Base-by-base conservation (phyloP, 1,284 basidiomycete genomes). In the Ustilago crameri region DNA sequence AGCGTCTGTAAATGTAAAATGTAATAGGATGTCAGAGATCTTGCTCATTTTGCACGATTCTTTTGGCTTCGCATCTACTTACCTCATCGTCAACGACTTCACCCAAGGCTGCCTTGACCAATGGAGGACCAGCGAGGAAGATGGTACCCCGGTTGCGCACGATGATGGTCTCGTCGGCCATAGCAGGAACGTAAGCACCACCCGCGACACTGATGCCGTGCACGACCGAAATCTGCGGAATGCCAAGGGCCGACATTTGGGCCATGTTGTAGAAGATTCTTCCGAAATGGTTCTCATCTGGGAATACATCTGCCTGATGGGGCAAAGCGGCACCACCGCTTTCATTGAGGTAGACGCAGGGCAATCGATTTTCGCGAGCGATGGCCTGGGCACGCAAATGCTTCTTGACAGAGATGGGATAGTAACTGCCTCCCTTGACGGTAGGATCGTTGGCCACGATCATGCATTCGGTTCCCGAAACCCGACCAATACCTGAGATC, bases 261-360 rank as follows among this genome's bases (percentile, higher is more conserved):
- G 91, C 93, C 93, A 95, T 96, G 81, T 97, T 96, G 84, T 94
- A 96, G 85, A 97, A 97, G 82, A 97, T 96, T 14, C 93, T 88
- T 9, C 94, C 94, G 81, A 97, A 97, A 84, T 97, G 93, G 77
- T 95, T 91, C 80, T 89, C 91, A 85, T 93, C 93, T 9, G 91
- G 91, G 82, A 93, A 93, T 7, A 90, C 93, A 81, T 95, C 92
- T 1, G 93, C 91, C 85, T 97, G 94, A 84, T 93, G 89, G 0
- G 94, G 94, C 44, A 97, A 86, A 1, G 93, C 93, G 18, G 94
- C 94, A 46, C 94, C 94, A 59, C 94, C 94, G 26, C 92, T 93
- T 84, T 96, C 94, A 70, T 95, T 93, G 62, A 96, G 87, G 84
- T 97, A 97, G 48, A 97, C 88, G 82, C 94, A 96, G 3, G 94